Evolutionary conservation across 306 rosid genomes (phyloP).

Genomic region (Pyrus bretschneideri): DNA sequence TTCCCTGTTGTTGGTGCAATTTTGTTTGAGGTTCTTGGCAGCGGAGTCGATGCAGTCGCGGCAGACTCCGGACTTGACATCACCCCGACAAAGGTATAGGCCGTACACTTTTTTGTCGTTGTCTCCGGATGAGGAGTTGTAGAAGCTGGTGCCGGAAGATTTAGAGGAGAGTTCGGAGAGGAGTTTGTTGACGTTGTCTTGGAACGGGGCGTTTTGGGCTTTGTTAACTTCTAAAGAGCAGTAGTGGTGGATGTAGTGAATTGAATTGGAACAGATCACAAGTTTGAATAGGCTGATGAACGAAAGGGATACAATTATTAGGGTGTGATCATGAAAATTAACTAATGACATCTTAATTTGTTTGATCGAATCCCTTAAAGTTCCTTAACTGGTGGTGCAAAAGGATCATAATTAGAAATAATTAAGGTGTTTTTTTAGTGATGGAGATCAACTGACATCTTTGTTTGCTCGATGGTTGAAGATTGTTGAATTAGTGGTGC

Average conservation of each 20-base stretch:
- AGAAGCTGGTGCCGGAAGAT: not conserved
- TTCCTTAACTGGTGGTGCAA: not conserved
- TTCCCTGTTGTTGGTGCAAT: conserved; percentile 24
- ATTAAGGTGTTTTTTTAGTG: not conserved
- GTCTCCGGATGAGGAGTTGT: conserved; percentile 15
- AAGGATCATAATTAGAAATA: not conserved
- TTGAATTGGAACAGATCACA: not conserved
- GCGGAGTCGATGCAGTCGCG: conserved; percentile 34
- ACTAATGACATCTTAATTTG: not conserved
- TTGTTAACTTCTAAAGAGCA: not conserved
- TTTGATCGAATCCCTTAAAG: not conserved
- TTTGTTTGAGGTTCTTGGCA: not conserved
- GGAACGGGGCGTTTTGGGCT: not conserved
- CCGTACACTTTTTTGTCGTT: conserved; percentile 22
- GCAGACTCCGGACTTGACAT: conserved; percentile 24
- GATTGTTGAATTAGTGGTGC: not conserved
- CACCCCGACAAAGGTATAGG: conserved; percentile 48
- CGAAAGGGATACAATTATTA: not conserved
- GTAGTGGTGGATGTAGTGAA: not conserved
- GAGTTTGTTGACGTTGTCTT: not conserved
- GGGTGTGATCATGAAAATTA: not conserved
- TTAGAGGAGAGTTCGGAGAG: conserved; percentile 15
- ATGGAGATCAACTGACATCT: not conserved
- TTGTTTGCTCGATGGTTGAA: not conserved
- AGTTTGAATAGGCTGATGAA: not conserved